These are phyloP conservation scores for Cryphonectria carpinicola DNA, from an alignment of 2,329 filamentous ascomycete genomes.

Conservation along the genomic window DNA sequence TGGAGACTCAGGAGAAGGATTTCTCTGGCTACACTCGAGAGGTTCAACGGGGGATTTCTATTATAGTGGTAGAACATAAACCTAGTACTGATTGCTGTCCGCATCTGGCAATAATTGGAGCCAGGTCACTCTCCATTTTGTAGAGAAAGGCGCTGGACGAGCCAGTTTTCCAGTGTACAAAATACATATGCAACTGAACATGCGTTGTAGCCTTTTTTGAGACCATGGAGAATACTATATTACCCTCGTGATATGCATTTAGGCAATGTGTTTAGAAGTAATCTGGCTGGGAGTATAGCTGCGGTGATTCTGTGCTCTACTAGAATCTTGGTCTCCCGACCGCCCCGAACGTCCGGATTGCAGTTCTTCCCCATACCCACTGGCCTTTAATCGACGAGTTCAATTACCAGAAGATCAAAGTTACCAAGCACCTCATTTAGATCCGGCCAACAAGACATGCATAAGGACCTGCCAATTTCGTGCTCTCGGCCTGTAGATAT, in stretches of 20 bases:
- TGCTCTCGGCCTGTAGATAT: too few relatives aligned
- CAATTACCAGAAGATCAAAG: fast-evolving
- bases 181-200: not conserved
- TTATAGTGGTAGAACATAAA: not conserved
- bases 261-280: not conserved
- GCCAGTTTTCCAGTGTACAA: too few relatives aligned
- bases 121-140: not conserved
- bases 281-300: not conserved
- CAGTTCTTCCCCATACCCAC: not conserved
- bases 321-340: not conserved
- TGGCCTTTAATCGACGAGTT: not conserved
- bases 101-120: not conserved
- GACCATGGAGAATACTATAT: not conserved
- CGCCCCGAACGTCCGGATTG: not conserved
- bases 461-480: too few relatives aligned
- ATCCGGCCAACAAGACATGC: too few relatives aligned
- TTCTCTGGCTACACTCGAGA: not conserved
- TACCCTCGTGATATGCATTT: not conserved
- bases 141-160: too few relatives aligned
- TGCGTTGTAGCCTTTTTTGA: not conserved
- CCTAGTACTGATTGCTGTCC: not conserved
- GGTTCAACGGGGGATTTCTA: not conserved
- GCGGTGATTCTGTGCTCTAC: not conserved
- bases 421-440: not conserved
- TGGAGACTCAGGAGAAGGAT: not conserved